Percentiles rank a stretch among this genome's conserved stretches.
phyloP scores from a whole-genome alignment of 2,329 filamentous ascomycete species.

The Fusarium liriodendri region DNA sequence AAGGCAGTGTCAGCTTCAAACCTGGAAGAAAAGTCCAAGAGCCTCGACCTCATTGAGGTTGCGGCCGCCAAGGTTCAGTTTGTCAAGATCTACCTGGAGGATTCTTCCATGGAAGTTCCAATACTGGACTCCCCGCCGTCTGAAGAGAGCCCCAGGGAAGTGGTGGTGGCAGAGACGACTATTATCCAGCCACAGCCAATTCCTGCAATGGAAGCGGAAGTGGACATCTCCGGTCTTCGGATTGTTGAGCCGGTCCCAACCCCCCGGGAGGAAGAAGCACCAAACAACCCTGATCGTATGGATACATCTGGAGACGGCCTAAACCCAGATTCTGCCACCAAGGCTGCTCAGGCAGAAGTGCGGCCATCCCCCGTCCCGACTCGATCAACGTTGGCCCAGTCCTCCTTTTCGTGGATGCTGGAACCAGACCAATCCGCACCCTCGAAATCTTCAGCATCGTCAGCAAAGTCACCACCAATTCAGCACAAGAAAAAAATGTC shows the following conservation, averaged over 20 bases:
- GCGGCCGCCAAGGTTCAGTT: slow-evolving; percentile 73
- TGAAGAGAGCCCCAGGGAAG: slow-evolving; percentile 26
- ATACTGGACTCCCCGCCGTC: slow-evolving; percentile 26
- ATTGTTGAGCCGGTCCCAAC: slow-evolving; percentile 23
- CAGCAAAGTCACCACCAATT: slow-evolving; percentile 46
- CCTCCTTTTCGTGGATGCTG: slow-evolving; percentile 84
- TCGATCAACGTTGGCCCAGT: slow-evolving; percentile 76
- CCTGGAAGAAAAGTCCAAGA: slow-evolving; percentile 61
- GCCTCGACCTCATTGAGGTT: slow-evolving; percentile 66
- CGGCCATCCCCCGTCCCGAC: slow-evolving; percentile 60
- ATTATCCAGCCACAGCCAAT: slow-evolving; percentile 27
- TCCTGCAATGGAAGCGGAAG: slow-evolving; percentile 3
- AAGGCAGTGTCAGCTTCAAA: slow-evolving; percentile 67
- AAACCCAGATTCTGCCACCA: not conserved
- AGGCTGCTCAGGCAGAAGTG: not conserved
- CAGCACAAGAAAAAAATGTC: slow-evolving; percentile 55
- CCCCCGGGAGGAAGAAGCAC: slow-evolving; percentile 3
- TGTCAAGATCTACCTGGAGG: slow-evolving; percentile 71
- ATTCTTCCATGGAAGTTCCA: slow-evolving; percentile 65
- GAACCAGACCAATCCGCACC: slow-evolving; percentile 61
- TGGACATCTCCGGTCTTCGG: slow-evolving; percentile 34
- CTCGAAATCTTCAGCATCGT: slow-evolving; percentile 35
- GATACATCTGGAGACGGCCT: slow-evolving; percentile 32
- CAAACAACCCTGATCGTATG: slow-evolving; percentile 29
- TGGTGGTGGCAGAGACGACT: slow-evolving; percentile 21